These are phyloP conservation scores for Thalassia testudinum DNA, from an alignment of 116 monocot genomes.

Conservation along the genomic window DNA sequence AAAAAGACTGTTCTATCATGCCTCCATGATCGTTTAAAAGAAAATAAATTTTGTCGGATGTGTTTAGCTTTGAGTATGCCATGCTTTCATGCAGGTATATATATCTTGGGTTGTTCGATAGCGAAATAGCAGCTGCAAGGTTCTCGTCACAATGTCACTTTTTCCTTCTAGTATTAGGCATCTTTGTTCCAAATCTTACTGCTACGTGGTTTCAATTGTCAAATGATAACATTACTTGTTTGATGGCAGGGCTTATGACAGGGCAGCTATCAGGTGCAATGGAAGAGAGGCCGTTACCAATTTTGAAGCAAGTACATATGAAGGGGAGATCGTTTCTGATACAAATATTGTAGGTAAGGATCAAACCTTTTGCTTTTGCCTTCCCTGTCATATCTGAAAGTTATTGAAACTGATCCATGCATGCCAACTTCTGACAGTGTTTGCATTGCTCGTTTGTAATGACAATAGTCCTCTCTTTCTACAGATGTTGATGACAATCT, in stretches of 20 bases:
- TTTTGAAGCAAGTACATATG: slow-evolving; percentile 71
- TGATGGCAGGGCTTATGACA: slow-evolving; percentile 72
- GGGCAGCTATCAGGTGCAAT: slow-evolving; percentile 81
- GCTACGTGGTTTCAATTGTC: not conserved
- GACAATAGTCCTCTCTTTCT: not conserved
- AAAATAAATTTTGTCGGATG: too few species aligned
- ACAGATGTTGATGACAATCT: slow-evolving; percentile 20
- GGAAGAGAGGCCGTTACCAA: slow-evolving; percentile 90
- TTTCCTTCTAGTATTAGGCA: not conserved
- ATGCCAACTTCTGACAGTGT: not conserved
- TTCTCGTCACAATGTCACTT: slow-evolving; percentile 7
- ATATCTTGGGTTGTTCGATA: slow-evolving; percentile 94
- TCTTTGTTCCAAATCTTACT: not conserved
- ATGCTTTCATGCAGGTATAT: slow-evolving; percentile 79
- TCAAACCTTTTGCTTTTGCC: not conserved
- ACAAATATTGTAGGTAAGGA: slow-evolving; percentile 30
- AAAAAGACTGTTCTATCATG: too few species aligned
- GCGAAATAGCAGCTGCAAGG: slow-evolving; percentile 95
- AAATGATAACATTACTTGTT: not conserved
- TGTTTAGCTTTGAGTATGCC: not conserved
- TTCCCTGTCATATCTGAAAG: not conserved
- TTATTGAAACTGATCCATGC: not conserved
- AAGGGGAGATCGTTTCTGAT: slow-evolving; percentile 37
- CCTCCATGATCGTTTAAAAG: too few species aligned
- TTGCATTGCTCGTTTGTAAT: not conserved